These are phyloP conservation scores for Rugonectria rugulosa DNA, from an alignment of 2,329 filamentous ascomycete species.

Conservation along the genomic window DNA sequence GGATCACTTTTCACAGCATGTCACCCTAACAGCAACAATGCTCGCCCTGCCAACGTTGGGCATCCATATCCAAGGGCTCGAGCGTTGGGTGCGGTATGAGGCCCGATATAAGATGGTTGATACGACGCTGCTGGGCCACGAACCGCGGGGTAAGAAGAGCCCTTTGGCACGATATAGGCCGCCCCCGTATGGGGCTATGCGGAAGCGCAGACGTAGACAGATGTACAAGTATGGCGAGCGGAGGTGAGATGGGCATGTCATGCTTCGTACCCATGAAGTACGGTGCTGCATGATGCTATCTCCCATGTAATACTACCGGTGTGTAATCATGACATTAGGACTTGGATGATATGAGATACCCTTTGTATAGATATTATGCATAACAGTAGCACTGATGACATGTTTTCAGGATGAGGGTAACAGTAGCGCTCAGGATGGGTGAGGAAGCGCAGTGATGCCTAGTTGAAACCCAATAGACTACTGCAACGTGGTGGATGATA, in stretches of 20 bases:
- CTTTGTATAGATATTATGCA: slow-evolving; percentile 10
- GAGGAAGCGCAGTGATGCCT: not conserved
- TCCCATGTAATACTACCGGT: slow-evolving; percentile 10
- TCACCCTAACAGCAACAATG: slow-evolving; percentile 47
- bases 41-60: slow-evolving; percentile 63
- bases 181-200: slow-evolving; percentile 21
- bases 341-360: slow-evolving; percentile 5
- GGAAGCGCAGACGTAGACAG: slow-evolving; percentile 25
- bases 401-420: not conserved
- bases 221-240: slow-evolving; percentile 27
- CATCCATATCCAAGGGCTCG: slow-evolving; percentile 54
- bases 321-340: not conserved
- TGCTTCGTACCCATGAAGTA: too few relatives aligned
- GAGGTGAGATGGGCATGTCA: slow-evolving; percentile 8
- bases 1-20: slow-evolving; percentile 37
- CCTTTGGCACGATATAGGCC: slow-evolving; percentile 7
- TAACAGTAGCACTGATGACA: not conserved
- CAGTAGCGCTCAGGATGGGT: not conserved
- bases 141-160: slow-evolving; percentile 22
- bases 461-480: not conserved
- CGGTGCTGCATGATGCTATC: slow-evolving; percentile 3
- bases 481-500: not conserved
- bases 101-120: slow-evolving; percentile 61
- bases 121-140: slow-evolving; percentile 44
- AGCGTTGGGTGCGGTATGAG: slow-evolving; percentile 58